Conservation (phyloP, 2,329 filamentous ascomycete species). For the Hypoxylon sp. region DNA sequence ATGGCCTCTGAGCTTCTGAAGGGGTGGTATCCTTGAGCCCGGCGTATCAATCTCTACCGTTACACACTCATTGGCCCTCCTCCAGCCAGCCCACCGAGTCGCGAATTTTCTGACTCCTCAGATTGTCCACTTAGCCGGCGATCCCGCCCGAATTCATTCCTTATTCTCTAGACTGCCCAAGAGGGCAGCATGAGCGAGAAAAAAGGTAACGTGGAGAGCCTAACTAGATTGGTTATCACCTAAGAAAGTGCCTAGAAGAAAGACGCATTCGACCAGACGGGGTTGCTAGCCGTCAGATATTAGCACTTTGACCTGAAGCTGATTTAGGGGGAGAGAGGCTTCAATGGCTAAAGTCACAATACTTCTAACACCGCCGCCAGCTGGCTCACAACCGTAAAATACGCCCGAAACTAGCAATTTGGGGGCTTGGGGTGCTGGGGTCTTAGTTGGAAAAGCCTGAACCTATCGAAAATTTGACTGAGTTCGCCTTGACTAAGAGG, state of each 20-base stretch:
- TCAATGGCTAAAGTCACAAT: conserved; percentile 10
- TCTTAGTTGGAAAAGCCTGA: conserved; percentile 7
- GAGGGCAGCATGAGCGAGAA: conserved; percentile 24
- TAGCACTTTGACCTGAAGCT: conserved; percentile 26
- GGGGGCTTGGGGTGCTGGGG: background rate
- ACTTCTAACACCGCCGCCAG: conserved; percentile 11
- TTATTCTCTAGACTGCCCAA: conserved; percentile 23
- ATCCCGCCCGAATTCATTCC: conserved; percentile 32
- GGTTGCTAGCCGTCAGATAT: conserved; percentile 21
- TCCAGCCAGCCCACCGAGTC: conserved; percentile 36
- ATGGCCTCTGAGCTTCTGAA: conserved; percentile 34
- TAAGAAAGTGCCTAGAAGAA: conserved; percentile 16
- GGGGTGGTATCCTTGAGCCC: conserved; percentile 41
- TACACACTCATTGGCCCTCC: conserved; percentile 35
- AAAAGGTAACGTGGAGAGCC: conserved; percentile 23
- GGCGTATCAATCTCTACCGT: conserved; percentile 36
- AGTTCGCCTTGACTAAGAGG: conserved; percentile 28
- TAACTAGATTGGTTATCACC: conserved; percentile 33
- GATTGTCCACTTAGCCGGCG: conserved; percentile 38
- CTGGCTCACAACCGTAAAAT: conserved; percentile 6
- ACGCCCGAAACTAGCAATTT: conserved; percentile 19
- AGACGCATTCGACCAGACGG: conserved; percentile 21
- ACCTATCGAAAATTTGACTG: conserved; percentile 22
- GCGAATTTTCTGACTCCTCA: conserved; percentile 38
- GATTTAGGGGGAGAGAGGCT: conserved; percentile 21